Conservation (phyloP, 176 grass and related monocot genomes). For the Oryza brachyantha region DNA sequence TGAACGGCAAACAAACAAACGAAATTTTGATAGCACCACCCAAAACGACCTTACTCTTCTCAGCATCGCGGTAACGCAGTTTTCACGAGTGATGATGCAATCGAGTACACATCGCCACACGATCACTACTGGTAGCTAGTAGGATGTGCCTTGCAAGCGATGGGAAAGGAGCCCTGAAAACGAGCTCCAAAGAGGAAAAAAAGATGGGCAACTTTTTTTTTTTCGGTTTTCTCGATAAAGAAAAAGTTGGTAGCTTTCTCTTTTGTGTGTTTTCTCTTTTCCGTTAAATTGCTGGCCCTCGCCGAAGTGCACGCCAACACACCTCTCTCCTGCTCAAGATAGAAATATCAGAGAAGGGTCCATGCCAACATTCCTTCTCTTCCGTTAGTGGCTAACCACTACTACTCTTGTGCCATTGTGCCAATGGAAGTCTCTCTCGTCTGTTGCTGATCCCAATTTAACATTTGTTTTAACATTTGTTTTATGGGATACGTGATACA, state of each 20-base stretch:
- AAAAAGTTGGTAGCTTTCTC: not conserved
- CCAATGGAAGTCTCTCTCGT: not conserved
- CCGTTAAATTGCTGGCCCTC: not conserved
- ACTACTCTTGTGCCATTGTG: not conserved
- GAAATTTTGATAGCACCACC: not conserved
- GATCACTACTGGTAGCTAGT: not conserved
- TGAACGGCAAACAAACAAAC: not conserved
- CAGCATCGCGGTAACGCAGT: not conserved
- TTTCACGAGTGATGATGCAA: not conserved
- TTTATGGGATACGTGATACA: too few species aligned
- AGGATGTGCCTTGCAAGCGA: slow-evolving; percentile 32
- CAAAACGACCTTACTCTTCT: not conserved
- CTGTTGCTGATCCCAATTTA: not conserved
- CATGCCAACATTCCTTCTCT: not conserved
- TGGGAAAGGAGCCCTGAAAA: not conserved
- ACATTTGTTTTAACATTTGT: too few species aligned
- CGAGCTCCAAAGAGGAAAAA: not conserved
- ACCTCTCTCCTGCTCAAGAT: not conserved
- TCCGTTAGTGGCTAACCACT: too few species aligned
- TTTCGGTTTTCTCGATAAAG: not conserved
- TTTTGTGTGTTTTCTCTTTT: not conserved
- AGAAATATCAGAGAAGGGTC: not conserved
- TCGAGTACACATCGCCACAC: not conserved
- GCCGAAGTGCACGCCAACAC: not conserved
- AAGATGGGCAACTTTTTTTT: not conserved